Conservation (phyloP, 2,329 filamentous ascomycete species). For the Microsporum canis region DNA sequence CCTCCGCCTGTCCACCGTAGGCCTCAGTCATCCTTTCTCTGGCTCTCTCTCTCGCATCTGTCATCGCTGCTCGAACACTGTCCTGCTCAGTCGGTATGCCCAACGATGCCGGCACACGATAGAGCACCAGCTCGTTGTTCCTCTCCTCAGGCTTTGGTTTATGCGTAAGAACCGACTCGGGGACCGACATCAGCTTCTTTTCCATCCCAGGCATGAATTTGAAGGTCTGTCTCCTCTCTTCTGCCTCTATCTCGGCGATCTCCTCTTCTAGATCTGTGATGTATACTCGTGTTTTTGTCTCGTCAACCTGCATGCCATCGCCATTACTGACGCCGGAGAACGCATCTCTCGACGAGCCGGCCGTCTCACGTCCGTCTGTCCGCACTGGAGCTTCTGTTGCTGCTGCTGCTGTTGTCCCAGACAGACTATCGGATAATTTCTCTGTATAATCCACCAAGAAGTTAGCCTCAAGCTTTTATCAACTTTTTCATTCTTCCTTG, state of each 20-base stretch:
- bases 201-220: conserved; percentile 79
- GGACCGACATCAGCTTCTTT: conserved; percentile 61
- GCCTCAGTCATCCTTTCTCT: conserved; percentile 39
- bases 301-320: conserved; percentile 72
- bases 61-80: conserved; percentile 66
- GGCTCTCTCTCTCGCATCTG: conserved; percentile 62
- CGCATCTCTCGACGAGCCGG: not conserved
- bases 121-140: conserved; percentile 62
- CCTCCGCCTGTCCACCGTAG: conserved; percentile 20
- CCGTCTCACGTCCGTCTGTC: not conserved
- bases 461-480: conserved; percentile 3
- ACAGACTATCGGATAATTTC: not conserved
- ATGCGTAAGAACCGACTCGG: conserved; percentile 52
- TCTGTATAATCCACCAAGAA: conserved; percentile 12
- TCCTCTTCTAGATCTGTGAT: conserved; percentile 86
- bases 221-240: conserved; percentile 50
- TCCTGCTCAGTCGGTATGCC: conserved; percentile 64
- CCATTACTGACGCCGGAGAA: conserved; percentile 19
- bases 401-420: not conserved
- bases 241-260: conserved; percentile 55
- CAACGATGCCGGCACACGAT: conserved; percentile 65
- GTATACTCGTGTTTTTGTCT: conserved; percentile 77
- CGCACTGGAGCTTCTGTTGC: not conserved
- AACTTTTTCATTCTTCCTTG: not conserved
- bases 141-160: conserved; percentile 26